phyloP scores from a whole-genome alignment of 2,329 filamentous ascomycete genomes.

The Aaosphaeria arxii region DNA sequence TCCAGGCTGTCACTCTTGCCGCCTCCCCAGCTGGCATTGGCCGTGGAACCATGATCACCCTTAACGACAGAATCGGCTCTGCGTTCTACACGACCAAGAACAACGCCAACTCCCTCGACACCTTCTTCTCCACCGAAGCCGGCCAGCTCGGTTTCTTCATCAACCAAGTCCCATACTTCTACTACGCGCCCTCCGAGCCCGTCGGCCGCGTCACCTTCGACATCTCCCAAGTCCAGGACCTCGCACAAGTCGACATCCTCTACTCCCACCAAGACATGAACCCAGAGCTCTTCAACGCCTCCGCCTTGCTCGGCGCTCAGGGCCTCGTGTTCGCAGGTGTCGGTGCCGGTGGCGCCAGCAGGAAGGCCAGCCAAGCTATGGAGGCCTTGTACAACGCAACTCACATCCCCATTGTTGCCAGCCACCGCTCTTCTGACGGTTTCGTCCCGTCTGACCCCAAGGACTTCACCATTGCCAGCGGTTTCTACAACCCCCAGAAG shows the following conservation, averaged over 20 bases:
- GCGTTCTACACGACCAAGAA: constrained; percentile 61
- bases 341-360: constrained; percentile 50
- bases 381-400: constrained; percentile 45
- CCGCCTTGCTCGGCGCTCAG: constrained; percentile 50
- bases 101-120: constrained; percentile 62
- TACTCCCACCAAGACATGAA: constrained; percentile 56
- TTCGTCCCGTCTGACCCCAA: constrained; percentile 42
- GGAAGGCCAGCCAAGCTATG: constrained; percentile 32
- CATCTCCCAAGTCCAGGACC: constrained; percentile 40
- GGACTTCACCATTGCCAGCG: constrained; percentile 43
- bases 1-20: constrained; percentile 59
- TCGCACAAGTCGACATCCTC: constrained; percentile 57
- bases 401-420: constrained; percentile 51
- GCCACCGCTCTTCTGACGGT: constrained; percentile 51
- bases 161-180: constrained; percentile 59
- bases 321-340: constrained; percentile 57
- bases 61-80: constrained; percentile 58
- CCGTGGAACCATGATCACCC: constrained; percentile 58
- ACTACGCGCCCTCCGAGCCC: constrained; percentile 49
- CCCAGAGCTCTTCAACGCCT: constrained; percentile 46
- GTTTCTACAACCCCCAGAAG: constrained; percentile 57
- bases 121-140: constrained; percentile 56
- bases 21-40: constrained; percentile 43
- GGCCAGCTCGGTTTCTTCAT: constrained; percentile 58
- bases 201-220: constrained; percentile 45